Base-by-base conservation (phyloP, 2,329 filamentous ascomycete genomes). In the Aspergillus awamori region DNA sequence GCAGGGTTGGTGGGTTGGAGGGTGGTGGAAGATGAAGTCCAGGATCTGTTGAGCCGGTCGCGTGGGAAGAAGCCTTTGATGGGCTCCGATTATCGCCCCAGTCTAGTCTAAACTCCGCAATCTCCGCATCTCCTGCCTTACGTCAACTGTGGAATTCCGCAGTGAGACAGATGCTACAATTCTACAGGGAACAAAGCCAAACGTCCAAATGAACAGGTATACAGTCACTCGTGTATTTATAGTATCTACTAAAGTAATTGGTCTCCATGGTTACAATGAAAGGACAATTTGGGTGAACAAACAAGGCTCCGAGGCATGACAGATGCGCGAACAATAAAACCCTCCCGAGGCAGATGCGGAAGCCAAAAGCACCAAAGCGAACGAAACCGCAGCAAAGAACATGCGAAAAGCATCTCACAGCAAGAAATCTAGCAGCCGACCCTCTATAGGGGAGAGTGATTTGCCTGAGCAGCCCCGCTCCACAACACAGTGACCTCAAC, bases 41-140 rank as follows among this genome's bases (percentile, higher is more conserved):
- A 17, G 26, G 36, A 45, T 57, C 54, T 53, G 57, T 53, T 24
- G 53, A 43, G 24, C 36, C 33, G 53, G 47, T 28, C 47, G 26
- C 26, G 47, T 33, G 55, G 30, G 58, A 48, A 63, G 61, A 48
- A 63, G 61, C 57, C 57, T 61, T 58, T 58, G 48, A 58, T 30
- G 28, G 33, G 43, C 61, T 65, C 67, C 64, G 65, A 64, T 63
- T 52, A 66, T 65, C 67, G 64, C 61, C 41, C 15, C 43, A 22
- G 51, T 15, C 53, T 57, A 22, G 51, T 15, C 53, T 57, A 61
- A 68, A 67, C 53, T 67, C 67, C 65, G 67, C 62, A 65, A 69
- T 69, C 67, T 69, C 67, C 67, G 60, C 47, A 20, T 33, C 47
- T n/a, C 47, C 53, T 49, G 24, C 49, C 56, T 53, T 59, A 61